Evolutionary conservation across 2,329 filamentous ascomycete species (phyloP).

Genomic region (Tolypocladium paradoxum): DNA sequence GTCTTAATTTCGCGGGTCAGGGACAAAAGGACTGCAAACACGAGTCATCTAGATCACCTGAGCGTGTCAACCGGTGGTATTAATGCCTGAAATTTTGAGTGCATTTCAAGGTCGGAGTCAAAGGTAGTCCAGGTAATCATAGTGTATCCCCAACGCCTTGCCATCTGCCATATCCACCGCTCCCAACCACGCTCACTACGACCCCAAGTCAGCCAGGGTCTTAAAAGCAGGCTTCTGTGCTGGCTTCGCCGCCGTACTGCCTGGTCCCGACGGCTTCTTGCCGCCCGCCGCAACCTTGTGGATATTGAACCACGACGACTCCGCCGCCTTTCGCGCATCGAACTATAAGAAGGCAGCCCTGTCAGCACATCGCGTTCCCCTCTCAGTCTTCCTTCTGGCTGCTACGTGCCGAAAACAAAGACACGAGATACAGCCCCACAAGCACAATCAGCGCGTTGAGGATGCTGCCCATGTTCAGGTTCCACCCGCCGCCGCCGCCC

Average conservation of each 20-base stretch:
- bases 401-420: conserved; percentile 46
- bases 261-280: conserved; percentile 3
- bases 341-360: conserved; percentile 27
- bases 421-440: conserved; percentile 50
- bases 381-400: conserved; percentile 3
- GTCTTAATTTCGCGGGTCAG: neutral
- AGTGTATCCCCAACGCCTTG: neutral
- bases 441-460: conserved; percentile 42
- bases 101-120: neutral
- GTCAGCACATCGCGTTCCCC: conserved; percentile 12
- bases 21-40: neutral
- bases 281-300: conserved; percentile 23
- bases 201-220: conserved; percentile 43
- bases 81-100: neutral
- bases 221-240: conserved; percentile 30
- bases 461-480: conserved; percentile 29
- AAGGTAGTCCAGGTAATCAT: neutral
- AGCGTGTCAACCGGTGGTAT: neutral
- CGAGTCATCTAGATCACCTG: neutral
- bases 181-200: neutral
- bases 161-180: neutral
- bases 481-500: conserved; percentile 9
- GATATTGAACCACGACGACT: conserved; percentile 48
- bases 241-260: conserved; percentile 11
- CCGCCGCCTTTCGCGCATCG: conserved; percentile 50